Evolutionary conservation across 805 yeast genomes (phyloP).

Genomic region (Suhomyces kilbournensis): DNA sequence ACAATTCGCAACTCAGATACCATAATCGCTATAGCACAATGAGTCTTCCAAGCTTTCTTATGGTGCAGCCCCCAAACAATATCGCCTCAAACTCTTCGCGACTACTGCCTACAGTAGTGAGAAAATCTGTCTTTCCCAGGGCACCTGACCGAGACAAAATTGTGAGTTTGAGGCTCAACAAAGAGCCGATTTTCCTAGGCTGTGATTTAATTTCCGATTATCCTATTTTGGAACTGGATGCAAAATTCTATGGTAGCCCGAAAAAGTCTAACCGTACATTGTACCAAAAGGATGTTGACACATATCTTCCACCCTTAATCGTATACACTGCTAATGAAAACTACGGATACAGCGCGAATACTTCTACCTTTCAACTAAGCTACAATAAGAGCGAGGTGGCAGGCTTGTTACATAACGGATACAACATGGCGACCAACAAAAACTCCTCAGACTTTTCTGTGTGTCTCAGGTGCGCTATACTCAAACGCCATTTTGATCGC

Average conservation of each 20-base stretch:
- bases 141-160: conserved; percentile 31
- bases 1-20: conserved; percentile 18
- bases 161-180: conserved; percentile 15
- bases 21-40: conserved; percentile 15
- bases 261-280: not conserved
- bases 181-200: conserved; percentile 40
- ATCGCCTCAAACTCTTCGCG: not conserved
- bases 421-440: conserved; percentile 45
- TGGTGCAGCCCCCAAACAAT: not conserved
- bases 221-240: conserved; percentile 9
- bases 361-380: conserved; percentile 56
- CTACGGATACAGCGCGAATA: conserved; percentile 45
- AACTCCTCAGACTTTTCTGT: conserved; percentile 40
- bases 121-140: conserved; percentile 29
- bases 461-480: conserved; percentile 57
- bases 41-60: conserved; percentile 13
- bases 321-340: conserved; percentile 49
- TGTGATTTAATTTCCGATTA: conserved; percentile 37
- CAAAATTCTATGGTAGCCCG: not conserved
- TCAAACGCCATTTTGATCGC: conserved; percentile 49
- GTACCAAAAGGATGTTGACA: conserved; percentile 5
- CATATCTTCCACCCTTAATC: conserved; percentile 49
- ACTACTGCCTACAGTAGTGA: not conserved
- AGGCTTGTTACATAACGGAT: conserved; percentile 51
- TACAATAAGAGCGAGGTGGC: conserved; percentile 44